Conservation (phyloP, 73 alveolate genomes). For the Stentor roeselii region DNA sequence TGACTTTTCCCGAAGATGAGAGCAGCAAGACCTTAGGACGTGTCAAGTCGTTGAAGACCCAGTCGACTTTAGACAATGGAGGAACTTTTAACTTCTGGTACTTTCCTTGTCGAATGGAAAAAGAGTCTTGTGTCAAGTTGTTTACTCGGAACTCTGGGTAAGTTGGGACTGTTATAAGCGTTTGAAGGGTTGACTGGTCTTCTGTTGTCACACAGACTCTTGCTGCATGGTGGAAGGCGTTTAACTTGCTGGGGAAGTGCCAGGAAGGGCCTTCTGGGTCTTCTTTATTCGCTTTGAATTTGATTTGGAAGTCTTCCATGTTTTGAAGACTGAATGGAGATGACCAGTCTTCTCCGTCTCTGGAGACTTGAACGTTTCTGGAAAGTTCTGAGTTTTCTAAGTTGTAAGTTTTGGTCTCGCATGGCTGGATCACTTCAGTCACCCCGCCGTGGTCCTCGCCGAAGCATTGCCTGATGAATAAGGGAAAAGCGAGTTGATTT, state of each 20-base stretch:
- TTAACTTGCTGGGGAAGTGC: background rate
- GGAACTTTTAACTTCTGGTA: slow-evolving; percentile 14
- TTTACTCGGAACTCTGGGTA: slow-evolving; percentile 20
- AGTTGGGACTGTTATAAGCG: slow-evolving; percentile 38
- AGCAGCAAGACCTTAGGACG: slow-evolving; percentile 33
- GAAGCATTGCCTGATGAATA: background rate
- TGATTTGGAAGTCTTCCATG: slow-evolving; percentile 50
- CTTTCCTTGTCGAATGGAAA: background rate
- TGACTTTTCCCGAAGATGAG: slow-evolving; percentile 28
- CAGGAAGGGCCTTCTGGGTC: background rate
- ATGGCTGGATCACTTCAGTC: background rate
- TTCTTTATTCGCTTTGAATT: slow-evolving; percentile 8
- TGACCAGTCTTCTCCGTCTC: slow-evolving; percentile 41
- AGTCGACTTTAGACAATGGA: slow-evolving; percentile 18
- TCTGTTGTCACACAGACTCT: slow-evolving; percentile 51
- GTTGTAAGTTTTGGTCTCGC: slow-evolving; percentile 28
- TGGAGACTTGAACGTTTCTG: background rate
- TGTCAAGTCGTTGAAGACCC: slow-evolving; percentile 45
- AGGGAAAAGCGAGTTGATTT: background rate
- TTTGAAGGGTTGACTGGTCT: slow-evolving; percentile 60
- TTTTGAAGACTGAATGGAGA: slow-evolving; percentile 53
- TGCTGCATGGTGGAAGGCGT: slow-evolving; percentile 28
- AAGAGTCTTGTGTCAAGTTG: background rate
- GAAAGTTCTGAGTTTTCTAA: background rate
- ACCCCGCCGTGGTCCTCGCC: slow-evolving; percentile 35